phyloP scores from a whole-genome alignment of 352 stramenopile genomes.

The Elongisporangium prolatum region DNA sequence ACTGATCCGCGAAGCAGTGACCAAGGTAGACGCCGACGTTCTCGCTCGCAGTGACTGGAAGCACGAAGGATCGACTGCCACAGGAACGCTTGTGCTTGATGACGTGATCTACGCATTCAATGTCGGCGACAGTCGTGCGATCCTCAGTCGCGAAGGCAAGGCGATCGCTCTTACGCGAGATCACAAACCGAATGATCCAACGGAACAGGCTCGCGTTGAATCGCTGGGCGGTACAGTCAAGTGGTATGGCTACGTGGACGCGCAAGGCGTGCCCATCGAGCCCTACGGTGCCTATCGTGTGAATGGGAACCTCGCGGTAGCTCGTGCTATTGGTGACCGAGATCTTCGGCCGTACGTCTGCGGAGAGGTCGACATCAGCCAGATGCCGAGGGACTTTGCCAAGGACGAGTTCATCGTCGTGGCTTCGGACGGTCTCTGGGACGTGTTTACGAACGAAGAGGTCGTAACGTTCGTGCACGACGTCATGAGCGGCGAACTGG shows the following conservation, averaged over 20 bases:
- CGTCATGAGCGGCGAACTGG: conserved; percentile 80
- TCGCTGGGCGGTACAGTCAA: conserved; percentile 80
- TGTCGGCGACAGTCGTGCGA: conserved; percentile 93
- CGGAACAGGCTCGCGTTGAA: conserved; percentile 73
- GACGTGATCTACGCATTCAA: conserved; percentile 86
- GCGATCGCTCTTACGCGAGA: conserved; percentile 76
- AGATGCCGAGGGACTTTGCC: conserved; percentile 67
- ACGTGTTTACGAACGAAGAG: conserved; percentile 91
- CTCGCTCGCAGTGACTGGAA: conserved; percentile 69
- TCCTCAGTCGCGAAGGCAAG: conserved; percentile 85
- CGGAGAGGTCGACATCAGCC: conserved; percentile 75
- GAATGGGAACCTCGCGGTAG: conserved; percentile 91
- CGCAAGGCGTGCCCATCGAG: conserved; percentile 78
- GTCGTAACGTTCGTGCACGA: conserved; percentile 90
- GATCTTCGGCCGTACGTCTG: conserved; percentile 84
- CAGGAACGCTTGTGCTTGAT: conserved; percentile 68
- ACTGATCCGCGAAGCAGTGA: conserved; percentile 37
- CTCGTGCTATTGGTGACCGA: conserved; percentile 87
- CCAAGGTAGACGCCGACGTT: conserved; percentile 56
- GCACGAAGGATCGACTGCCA: conserved; percentile 72
- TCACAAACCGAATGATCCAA: conserved; percentile 88
- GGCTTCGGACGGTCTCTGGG: conserved; percentile 91
- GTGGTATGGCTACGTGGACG: conserved; percentile 88
- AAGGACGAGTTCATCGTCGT: conserved; percentile 92
- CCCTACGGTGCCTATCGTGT: conserved; percentile 90